Evolutionary conservation across 106 monocot genomes (phyloP), one percentile per base, ranked within the genome.

Genomic region (Dactylorhiza incarnata): DNA sequence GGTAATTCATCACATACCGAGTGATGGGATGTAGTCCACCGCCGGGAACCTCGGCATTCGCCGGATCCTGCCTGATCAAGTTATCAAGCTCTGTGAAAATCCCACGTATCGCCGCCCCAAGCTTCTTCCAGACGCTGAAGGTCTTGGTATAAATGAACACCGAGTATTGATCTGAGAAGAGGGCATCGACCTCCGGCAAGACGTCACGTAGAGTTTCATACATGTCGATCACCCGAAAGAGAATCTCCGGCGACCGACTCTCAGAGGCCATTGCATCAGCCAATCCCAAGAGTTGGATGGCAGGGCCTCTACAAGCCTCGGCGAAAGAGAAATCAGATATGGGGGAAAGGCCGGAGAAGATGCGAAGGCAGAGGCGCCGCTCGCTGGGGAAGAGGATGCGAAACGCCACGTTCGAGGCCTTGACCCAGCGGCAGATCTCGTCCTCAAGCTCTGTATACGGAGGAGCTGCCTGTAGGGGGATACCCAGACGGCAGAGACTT

Each of bases 1-100:
- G 93, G 75, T 93, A 93, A 78, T 96, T 93, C 91, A 93, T 86
- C 22, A 93, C 93, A 75, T 93, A 96, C 4, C 93, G 87, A 25
- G 90, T 91, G 47, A 96, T 93, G 48, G 96, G 96, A 68, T 96
- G 96, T 14, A 89, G 48, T 3, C 81, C 89, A 8, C 93, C 93
- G 17, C 91, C 91, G 3, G 82, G 93, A 7, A 91, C 81, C 3
- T 85, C 70, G 13, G 73, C 68, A 37, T 72, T 76, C 11, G 84
- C 88, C 20, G 86, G 94, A 53, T 94, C 94, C 6, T 88, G 80
- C 56, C 91, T 70, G 75, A 90, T 91, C 29, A 84, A 74, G 45
- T 94, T 90, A 81, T 94, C 94, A 53, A 94, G 62, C 48, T 91
- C 90, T 81, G 82, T 84, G 75, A 94, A 88, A n/a, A 94, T 91